Conservation (phyloP, 208 protist species). For the Wallacemonas sp. region DNA sequence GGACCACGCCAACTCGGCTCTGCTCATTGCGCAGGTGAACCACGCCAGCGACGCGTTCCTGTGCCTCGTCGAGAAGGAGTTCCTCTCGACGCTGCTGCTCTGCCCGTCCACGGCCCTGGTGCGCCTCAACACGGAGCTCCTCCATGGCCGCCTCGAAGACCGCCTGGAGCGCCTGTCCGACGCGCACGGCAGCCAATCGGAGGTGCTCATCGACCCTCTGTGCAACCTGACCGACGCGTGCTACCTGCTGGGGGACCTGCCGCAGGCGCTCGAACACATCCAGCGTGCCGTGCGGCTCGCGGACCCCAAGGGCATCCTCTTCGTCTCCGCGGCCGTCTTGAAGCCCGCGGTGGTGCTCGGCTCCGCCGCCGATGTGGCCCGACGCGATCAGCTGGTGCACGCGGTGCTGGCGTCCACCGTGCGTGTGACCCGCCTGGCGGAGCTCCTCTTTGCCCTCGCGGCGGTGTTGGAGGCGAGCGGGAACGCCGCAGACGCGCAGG, state of each 20-base stretch:
- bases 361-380: conserved; percentile 28
- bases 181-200: conserved; percentile 31
- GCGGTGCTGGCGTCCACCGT: conserved; percentile 18
- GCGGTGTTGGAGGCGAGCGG: conserved; percentile 46
- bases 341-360: conserved; percentile 45
- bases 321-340: conserved; percentile 40
- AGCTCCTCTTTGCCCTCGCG: conserved; percentile 38
- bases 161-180: conserved; percentile 19
- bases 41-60: conserved; percentile 29
- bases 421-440: conserved; percentile 19
- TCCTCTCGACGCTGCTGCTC: conserved; percentile 44
- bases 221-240: conserved; percentile 51
- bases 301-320: conserved; percentile 58
- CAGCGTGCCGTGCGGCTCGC: conserved; percentile 43
- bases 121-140: conserved; percentile 25
- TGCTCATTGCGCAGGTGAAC: conserved; percentile 43
- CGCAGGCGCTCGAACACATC: conserved; percentile 32
- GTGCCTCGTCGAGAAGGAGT: conserved; percentile 29
- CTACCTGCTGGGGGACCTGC: conserved; percentile 42
- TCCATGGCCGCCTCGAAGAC: conserved; percentile 30
- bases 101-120: conserved; percentile 39
- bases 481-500: conserved; percentile 31
- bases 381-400: conserved; percentile 25
- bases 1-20: conserved; percentile 57
- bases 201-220: conserved; percentile 39